Conservation (phyloP, 2,329 filamentous ascomycete genomes). For the Ophioceras dolichostomum region DNA sequence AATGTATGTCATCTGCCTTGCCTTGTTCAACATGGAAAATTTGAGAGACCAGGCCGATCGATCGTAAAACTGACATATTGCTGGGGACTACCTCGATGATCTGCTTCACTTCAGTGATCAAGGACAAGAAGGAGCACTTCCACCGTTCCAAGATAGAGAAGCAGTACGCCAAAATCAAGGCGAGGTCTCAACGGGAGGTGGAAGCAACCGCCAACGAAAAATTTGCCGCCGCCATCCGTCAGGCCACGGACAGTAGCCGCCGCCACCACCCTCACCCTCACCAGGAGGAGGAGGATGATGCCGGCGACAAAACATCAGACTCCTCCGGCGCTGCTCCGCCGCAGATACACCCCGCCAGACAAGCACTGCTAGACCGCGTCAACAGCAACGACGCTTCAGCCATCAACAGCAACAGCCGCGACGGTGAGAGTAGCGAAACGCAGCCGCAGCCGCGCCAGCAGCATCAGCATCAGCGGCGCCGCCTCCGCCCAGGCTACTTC, state of each 20-base stretch:
- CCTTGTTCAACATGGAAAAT: too few species aligned
- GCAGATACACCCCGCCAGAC: slow-evolving; percentile 26
- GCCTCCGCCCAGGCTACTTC: slow-evolving; percentile 48
- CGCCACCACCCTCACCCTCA: too few species aligned
- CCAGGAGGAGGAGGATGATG: background rate
- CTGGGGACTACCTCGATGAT: too few species aligned
- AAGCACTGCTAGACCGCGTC: slow-evolving; percentile 23
- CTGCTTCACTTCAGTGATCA: background rate
- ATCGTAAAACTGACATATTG: too few species aligned
- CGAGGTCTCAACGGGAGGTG: slow-evolving; percentile 21
- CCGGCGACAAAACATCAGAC: background rate
- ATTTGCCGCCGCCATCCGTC: background rate
- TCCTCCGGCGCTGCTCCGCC: background rate
- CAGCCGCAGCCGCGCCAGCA: background rate
- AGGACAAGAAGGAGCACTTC: slow-evolving; percentile 82
- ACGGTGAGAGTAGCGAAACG: slow-evolving; percentile 10
- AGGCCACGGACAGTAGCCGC: too few species aligned
- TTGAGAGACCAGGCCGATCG: too few species aligned
- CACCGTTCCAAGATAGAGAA: slow-evolving; percentile 91
- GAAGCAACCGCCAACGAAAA: background rate
- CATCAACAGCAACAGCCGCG: slow-evolving; percentile 5
- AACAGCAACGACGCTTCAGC: slow-evolving; percentile 5
- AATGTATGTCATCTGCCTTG: too few species aligned
- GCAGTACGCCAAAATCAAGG: slow-evolving; percentile 79
- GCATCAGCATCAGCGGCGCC: too few species aligned